phyloP scores from a whole-genome alignment of 306 rosid genomes.

The Vigna radiata region DNA sequence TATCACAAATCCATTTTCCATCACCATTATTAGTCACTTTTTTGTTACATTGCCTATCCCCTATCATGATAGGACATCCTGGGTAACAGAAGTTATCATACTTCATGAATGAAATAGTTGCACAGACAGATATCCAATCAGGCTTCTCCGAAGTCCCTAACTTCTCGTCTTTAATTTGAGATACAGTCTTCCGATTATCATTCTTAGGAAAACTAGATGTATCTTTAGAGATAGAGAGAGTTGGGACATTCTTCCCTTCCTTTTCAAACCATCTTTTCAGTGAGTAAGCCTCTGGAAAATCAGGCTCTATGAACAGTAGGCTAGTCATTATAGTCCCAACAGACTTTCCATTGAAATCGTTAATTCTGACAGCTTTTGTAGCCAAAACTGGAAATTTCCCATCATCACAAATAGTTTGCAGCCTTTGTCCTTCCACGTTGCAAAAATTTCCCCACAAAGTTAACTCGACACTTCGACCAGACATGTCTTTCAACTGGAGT shows the following conservation, averaged over 20 bases:
- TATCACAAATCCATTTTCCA: conserved; percentile 91
- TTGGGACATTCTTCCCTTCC: conserved; percentile 73
- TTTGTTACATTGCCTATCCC: conserved; percentile 84
- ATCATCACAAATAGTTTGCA: conserved; percentile 79
- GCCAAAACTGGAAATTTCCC: conserved; percentile 81
- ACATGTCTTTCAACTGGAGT: conserved; percentile 86
- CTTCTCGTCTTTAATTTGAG: conserved; percentile 91
- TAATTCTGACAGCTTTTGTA: conserved; percentile 78
- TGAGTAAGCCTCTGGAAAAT: conserved; percentile 58
- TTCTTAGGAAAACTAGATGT: conserved; percentile 50
- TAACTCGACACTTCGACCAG: conserved; percentile 78
- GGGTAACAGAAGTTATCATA: conserved; percentile 81
- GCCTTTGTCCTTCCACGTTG: conserved; percentile 73
- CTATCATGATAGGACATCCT: conserved; percentile 82
- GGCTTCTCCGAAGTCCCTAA: conserved; percentile 93
- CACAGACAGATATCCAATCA: conserved; percentile 88
- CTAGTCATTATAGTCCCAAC: conserved; percentile 72
- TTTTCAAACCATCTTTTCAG: conserved; percentile 76
- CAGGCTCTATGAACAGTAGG: conserved; percentile 82
- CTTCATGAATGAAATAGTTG: conserved; percentile 68
- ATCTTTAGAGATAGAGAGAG: conserved; percentile 78
- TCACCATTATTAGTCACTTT: conserved; percentile 89
- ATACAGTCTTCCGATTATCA: conserved; percentile 68
- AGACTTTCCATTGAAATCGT: conserved; percentile 83
- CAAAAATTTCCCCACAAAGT: conserved; percentile 87